Conservation (phyloP, 805 yeast genomes). For the Metschnikowia gelsemii region DNA sequence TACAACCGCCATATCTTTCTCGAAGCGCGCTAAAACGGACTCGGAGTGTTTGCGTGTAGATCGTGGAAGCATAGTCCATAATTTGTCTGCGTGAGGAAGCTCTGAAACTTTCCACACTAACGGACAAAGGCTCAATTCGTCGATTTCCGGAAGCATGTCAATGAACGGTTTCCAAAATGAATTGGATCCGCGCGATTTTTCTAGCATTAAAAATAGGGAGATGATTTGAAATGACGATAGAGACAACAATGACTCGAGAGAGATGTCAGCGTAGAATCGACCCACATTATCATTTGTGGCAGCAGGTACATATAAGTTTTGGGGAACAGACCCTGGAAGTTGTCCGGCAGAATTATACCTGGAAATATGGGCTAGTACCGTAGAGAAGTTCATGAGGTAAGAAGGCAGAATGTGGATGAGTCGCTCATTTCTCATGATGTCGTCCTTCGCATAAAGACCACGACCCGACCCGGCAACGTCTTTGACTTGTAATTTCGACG, state of each 20-base stretch:
- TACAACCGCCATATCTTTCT: slow-evolving; percentile 45
- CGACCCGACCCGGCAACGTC: slow-evolving; percentile 54
- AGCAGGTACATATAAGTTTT: slow-evolving; percentile 27
- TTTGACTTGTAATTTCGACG: slow-evolving; percentile 41
- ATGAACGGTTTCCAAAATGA: slow-evolving; percentile 74
- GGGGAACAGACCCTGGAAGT: slow-evolving; percentile 22
- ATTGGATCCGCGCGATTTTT: slow-evolving; percentile 32
- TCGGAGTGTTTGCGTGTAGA: slow-evolving; percentile 40
- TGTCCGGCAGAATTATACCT: slow-evolving; percentile 42
- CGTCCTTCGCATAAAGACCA: slow-evolving; percentile 50
- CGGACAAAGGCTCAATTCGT: slow-evolving; percentile 59
- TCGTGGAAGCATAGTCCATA: slow-evolving; percentile 44
- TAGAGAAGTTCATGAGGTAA: slow-evolving; percentile 56
- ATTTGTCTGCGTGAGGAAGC: slow-evolving; percentile 23
- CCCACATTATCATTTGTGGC: slow-evolving; percentile 26
- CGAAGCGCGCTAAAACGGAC: slow-evolving; percentile 44
- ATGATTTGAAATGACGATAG: slow-evolving; percentile 63
- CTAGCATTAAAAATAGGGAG: slow-evolving; percentile 49
- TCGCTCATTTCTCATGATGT: slow-evolving; percentile 41
- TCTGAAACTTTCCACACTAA: slow-evolving; percentile 54
- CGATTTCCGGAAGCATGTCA: slow-evolving; percentile 55
- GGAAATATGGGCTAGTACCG: slow-evolving; percentile 44
- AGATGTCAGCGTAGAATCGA: slow-evolving; percentile 31
- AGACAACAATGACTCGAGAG: slow-evolving; percentile 33
- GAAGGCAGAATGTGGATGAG: slow-evolving; percentile 58